These are phyloP conservation scores for Sechiopsis laciniata DNA, from an alignment of 306 rosid species.

Conservation along the genomic window DNA sequence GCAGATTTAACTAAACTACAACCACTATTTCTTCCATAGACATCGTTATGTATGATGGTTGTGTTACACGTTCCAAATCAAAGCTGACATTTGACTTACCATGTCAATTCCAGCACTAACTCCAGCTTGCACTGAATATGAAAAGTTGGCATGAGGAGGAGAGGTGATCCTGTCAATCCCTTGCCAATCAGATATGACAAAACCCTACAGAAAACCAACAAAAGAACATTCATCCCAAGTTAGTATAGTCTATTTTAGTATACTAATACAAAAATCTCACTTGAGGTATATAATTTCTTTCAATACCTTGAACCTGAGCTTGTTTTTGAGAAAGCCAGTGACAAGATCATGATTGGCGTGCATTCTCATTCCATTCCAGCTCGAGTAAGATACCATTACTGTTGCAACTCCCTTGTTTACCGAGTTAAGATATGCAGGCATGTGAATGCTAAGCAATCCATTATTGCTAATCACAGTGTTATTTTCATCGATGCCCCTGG, in stretches of 20 bases:
- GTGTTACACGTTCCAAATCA: slow-evolving; percentile 2
- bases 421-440: slow-evolving; percentile 67
- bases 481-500: slow-evolving; percentile 75
- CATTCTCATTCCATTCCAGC: slow-evolving; percentile 81
- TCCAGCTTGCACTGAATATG: slow-evolving; percentile 65
- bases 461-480: slow-evolving; percentile 55
- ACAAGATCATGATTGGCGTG: slow-evolving; percentile 63
- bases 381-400: slow-evolving; percentile 72
- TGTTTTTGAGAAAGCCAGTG: slow-evolving; percentile 59
- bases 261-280: slow-evolving; percentile 7
- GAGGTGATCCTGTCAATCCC: slow-evolving; percentile 80
- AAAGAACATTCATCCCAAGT: background rate
- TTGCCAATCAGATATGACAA: slow-evolving; percentile 80
- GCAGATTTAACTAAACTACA: background rate
- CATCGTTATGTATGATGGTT: too few relatives aligned
- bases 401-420: slow-evolving; percentile 70
- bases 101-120: slow-evolving; percentile 79
- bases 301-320: slow-evolving; percentile 56
- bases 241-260: background rate
- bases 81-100: slow-evolving; percentile 35
- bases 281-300: background rate
- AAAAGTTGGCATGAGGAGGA: slow-evolving; percentile 76
- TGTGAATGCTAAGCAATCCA: slow-evolving; percentile 62
- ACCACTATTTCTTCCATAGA: too few relatives aligned
- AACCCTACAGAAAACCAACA: slow-evolving; percentile 43